A percentile compares a stretch with the other conserved stretches of the same genome.
Conservation (phyloP, 1,139 yeast species). For the Lodderomyces jiufengensis region DNA sequence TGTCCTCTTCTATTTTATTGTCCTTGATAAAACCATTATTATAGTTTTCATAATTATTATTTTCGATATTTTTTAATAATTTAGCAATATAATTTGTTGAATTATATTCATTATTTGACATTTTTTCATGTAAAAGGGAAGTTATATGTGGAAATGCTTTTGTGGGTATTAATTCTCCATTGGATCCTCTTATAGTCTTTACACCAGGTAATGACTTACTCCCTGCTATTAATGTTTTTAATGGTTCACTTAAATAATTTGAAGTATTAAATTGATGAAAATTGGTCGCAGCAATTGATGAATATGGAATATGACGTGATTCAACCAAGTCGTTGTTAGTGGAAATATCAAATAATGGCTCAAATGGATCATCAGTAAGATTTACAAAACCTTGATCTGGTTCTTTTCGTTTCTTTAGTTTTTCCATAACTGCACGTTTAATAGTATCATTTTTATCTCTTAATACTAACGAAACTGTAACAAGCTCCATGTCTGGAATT, state of each 20-base stretch:
- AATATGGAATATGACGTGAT: conserved; percentile 67
- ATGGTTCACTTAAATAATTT: conserved; percentile 44
- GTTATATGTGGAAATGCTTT: conserved; percentile 41
- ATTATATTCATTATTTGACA: conserved; percentile 21
- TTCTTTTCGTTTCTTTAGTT: conserved; percentile 67
- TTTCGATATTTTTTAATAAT: conserved; percentile 42
- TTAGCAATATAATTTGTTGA: conserved; percentile 38
- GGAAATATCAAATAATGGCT: conserved; percentile 76
- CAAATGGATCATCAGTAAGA: conserved; percentile 85
- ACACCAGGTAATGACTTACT: conserved; percentile 43
- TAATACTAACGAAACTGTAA: conserved; percentile 74
- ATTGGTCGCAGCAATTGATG: conserved; percentile 71
- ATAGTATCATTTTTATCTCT: conserved; percentile 77
- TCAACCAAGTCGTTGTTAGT: conserved; percentile 49
- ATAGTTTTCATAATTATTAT: conserved; percentile 46
- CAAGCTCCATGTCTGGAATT: conserved; percentile 87
- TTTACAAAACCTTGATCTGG: conserved; percentile 76
- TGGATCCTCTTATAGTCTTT: conserved; percentile 43
- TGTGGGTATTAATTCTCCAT: conserved; percentile 44
- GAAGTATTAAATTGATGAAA: conserved; percentile 67
- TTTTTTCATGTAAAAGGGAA: conserved; percentile 32
- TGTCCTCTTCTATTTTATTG: conserved; percentile 18
- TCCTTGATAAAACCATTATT: conserved; percentile 32
- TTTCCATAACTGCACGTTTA: conserved; percentile 76
- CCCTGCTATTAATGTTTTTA: conserved; percentile 40